Evolutionary conservation across 352 stramenopile genomes (phyloP), one percentile per base, ranked within the genome.

Genomic region (Pilasporangium apinafurcum): DNA sequence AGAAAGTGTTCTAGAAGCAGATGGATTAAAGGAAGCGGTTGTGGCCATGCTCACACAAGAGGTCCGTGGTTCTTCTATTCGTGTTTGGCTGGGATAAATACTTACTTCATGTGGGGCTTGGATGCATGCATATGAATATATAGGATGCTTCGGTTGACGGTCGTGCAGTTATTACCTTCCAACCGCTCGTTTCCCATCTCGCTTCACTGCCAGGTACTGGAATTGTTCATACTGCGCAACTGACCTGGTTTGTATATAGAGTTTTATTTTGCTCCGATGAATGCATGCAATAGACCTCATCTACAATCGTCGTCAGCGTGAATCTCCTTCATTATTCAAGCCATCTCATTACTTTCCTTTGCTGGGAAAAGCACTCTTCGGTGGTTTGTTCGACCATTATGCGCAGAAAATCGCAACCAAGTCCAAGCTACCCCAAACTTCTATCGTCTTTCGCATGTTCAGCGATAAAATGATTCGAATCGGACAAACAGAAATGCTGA

Each of bases 381-480:
- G 37, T 21, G 25, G 27, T 12, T 20, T 76, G 0, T 34, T 62
- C 21, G n/a, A 21, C 8, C 28, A 30, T 17, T 46, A 43, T 20
- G 32, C 9, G 14, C 32, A n/a, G 13, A 51, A 8, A 14, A 21
- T 14, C 14, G 13, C 27, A 13, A 18, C 1, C 8, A 8, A 17
- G 10, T 1, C 12, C 1, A 16, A 30, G 0, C 9, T 31, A 0
- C 30, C 38, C n/a, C 32, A 8, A 18, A 44, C 47, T 5, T 65
- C 48, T 5, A 17, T 48, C 1, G 58, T 68, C 9, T 83, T 85
- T 31, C 72, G 74, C 8, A 58, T 80, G 53, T 65, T 90, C 24
- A 53, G 39, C n/a, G 63, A 86, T 25, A 90, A 87, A 30, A 30
- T 90, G 7, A 56, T 59, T 7, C 71, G 77, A 22, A 81, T 85